Evolutionary conservation across 495 filamentous ascomycete species (phyloP), one percentile per base, ranked within the genome.

Genomic region (Neurospora cerealis): DNA sequence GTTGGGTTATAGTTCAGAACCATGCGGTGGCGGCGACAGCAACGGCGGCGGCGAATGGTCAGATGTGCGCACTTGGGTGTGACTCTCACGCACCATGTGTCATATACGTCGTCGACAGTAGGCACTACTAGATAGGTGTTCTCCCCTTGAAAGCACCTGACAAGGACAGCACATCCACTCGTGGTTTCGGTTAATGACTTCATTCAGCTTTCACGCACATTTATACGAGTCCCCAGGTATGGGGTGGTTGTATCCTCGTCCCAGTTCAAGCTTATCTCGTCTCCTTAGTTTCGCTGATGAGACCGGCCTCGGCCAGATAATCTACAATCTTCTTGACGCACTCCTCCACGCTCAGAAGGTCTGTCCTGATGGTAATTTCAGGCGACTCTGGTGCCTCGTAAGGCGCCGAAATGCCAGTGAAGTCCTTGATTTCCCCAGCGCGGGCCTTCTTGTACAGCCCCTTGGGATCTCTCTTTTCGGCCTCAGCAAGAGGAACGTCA

Each of bases 391-490:
- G 96, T 69, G 88, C 92, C 88, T 99, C 96, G 83, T 99, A 99
- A 5, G 96, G 96, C 38, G 94, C 93, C 70, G 88, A 91, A 74
- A 99, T 93, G 11, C 96, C 96, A 15, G 96, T 99, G 79, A 99
- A 99, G 76, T 98, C 94, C 86, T 95, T 95, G 79, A 98, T 97
- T 79, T 95, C 88, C 17, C 96, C 96, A 70, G 90, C 91, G 21
- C 95, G 86, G 7, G 96, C 96, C 89, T 97, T 97, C 89, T 96
- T 96, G 81, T 99, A 99, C 73, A 99, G 82, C 10, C 95, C 96
- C 88, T 99, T 99, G 34, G 96, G 96, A 80, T 99, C 96, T 73
- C 96, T 87, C 85, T 92, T 82, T 88, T 99, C 96, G n/a, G 96
- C 96, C 42, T 93, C 92, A 81, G 91, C 92, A 73, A 98, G 84